phyloP scores from a whole-genome alignment of 2,329 filamentous ascomycete species.

The Metarhizium brunneum region DNA sequence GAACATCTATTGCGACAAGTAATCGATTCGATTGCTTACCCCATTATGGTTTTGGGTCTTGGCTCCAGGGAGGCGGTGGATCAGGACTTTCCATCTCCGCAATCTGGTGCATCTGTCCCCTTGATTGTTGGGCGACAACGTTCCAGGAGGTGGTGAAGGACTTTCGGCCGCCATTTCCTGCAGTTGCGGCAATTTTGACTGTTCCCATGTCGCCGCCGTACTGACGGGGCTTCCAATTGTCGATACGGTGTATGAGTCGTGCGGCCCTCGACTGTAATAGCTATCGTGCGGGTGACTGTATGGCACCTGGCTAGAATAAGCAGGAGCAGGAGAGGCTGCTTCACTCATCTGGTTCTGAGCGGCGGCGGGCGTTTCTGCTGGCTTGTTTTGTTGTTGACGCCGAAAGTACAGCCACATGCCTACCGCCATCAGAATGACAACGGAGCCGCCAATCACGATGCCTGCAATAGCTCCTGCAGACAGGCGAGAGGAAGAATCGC shows the following conservation, averaged over 20 bases:
- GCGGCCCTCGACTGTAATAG: slow-evolving; percentile 1
- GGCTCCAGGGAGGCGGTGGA: background rate
- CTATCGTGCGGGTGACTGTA: slow-evolving; percentile 7
- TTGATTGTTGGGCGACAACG: background rate
- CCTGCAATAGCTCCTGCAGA: slow-evolving; percentile 14
- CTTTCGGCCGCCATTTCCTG: slow-evolving; percentile 6
- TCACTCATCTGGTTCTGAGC: background rate
- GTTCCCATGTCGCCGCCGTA: slow-evolving; percentile 2
- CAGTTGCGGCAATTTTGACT: slow-evolving; percentile 2
- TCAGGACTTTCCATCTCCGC: slow-evolving; percentile 11
- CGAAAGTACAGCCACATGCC: slow-evolving; percentile 10
- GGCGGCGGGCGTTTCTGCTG: background rate
- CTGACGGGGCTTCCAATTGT: background rate
- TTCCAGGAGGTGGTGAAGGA: background rate
- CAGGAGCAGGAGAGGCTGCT: slow-evolving; percentile 2
- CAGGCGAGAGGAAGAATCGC: background rate
- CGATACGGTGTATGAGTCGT: slow-evolving; percentile 7
- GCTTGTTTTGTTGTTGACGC: slow-evolving; percentile 5
- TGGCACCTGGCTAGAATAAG: slow-evolving; percentile 3
- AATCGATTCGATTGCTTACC: background rate
- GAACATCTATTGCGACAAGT: no score
- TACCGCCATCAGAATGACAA: slow-evolving; percentile 12
- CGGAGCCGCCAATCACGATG: slow-evolving; percentile 15
- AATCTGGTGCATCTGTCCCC: slow-evolving; percentile 2
- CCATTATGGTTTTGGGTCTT: background rate